Evolutionary conservation across 2,329 filamentous ascomycete species (phyloP), one percentile per base, ranked within the genome.

Genomic region (Orbilia oligospora): DNA sequence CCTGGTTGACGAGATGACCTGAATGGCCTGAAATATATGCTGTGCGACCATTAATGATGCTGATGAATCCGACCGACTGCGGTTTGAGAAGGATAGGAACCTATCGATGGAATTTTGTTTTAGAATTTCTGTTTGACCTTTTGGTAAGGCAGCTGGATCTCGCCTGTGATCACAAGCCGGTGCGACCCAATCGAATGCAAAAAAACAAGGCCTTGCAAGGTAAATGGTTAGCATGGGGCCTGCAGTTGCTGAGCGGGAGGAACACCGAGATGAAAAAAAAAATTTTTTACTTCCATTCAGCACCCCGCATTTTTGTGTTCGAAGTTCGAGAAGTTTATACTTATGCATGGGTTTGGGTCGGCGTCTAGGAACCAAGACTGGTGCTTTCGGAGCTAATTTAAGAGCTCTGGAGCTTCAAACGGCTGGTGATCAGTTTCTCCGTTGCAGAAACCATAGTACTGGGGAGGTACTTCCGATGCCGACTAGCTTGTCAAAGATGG

Each of bases 151-250:
- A 64, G 27, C 58, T 64, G 58, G 41, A 64, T 64, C 58, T 63
- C 53, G 12, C 36, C 53, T 33, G 33, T 65, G 44, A 65, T 65
- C 61, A 65, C 61, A 65, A 65, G 61, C 61, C 61, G 27, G 27
- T 65, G 61, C 61, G 61, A 33, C 61, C 61, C 61, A 65, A 44
- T 44, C 8, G 56, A 22, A 44, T 41, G 36, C 36, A 44, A 20
- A 18, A 44, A 58, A 56, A 38, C 53, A 53, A 53, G 49, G 49
- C 49, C 49, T 53, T 53, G 22, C 33, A 58, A 38, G 53, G 53
- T 38, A 30, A 30, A 30, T 30, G 27, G 27, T 6, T 6, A 16
- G n/a, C 16, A 51, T 14, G 48, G 38, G 38, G 20, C 27, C 33
- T 30, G 44, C 44, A 46, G 44, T n/a, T 46, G 33, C 44, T 46